A percentile compares a stretch with the other conserved stretches of the same genome.
Conservation (phyloP, 257 asterid genomes). For the Przewalskia tangutica region DNA sequence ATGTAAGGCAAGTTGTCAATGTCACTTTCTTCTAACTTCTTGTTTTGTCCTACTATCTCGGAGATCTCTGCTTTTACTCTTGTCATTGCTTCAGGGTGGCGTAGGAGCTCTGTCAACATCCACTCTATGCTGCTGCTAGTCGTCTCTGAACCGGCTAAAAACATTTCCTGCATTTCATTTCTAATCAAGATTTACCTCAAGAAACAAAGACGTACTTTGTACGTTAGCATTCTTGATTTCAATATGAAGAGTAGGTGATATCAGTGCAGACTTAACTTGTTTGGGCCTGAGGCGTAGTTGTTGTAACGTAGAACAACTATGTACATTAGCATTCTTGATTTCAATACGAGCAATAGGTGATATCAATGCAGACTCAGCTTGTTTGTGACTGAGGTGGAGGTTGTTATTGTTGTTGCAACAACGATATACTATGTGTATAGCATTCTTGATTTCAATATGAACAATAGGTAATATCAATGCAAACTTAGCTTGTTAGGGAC, state of each 20-base stretch:
- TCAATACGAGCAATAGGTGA: neutral
- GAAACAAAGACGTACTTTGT: neutral
- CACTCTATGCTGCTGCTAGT: constrained; percentile 53
- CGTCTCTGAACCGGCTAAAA: constrained; percentile 62
- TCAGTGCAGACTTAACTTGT: neutral
- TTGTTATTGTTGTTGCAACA: neutral
- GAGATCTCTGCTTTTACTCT: constrained; percentile 36
- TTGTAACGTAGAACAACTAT: no score
- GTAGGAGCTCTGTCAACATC: constrained; percentile 61
- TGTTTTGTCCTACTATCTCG: constrained; percentile 15
- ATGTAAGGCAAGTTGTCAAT: constrained; percentile 39
- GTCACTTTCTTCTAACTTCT: constrained; percentile 37
- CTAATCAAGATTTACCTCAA: neutral
- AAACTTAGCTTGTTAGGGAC: neutral
- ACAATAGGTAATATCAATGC: neutral
- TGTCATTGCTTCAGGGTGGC: constrained; percentile 39
- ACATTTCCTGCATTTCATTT: constrained; percentile 35
- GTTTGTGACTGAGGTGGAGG: neutral
- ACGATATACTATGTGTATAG: no score
- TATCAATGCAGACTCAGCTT: neutral
- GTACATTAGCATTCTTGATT: neutral
- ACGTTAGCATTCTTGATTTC: neutral
- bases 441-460: neutral
- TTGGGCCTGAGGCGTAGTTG: neutral
- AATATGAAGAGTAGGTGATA: neutral